Evolutionary conservation across 2,329 filamentous ascomycete species (phyloP).

Genomic region (Tolypocladium inflatum): DNA sequence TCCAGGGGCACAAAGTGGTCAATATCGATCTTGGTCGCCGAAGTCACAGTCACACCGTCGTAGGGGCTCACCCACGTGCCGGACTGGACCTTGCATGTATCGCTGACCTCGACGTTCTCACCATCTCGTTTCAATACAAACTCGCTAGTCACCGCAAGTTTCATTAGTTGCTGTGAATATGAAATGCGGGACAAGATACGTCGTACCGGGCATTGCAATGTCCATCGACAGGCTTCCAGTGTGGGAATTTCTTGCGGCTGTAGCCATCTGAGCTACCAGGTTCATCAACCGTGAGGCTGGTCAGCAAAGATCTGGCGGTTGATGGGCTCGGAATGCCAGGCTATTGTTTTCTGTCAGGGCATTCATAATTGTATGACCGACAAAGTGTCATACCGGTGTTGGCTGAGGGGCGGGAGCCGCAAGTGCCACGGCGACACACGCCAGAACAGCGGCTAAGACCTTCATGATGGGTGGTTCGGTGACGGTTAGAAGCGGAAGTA

Average conservation of each 20-base stretch:
- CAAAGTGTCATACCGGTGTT: constrained; percentile 12
- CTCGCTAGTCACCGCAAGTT: constrained; percentile 31
- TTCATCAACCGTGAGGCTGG: constrained; percentile 45
- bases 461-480: constrained; percentile 14
- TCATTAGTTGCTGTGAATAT: not conserved
- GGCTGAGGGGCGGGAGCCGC: constrained; percentile 16
- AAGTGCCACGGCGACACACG: constrained; percentile 14
- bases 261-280: constrained; percentile 48
- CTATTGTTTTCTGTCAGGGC: constrained; percentile 11
- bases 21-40: constrained; percentile 66
- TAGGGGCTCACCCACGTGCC: constrained; percentile 66
- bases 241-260: constrained; percentile 57
- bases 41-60: constrained; percentile 62
- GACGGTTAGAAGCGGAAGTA: not conserved
- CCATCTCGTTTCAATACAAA: constrained; percentile 68
- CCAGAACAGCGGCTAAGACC: constrained; percentile 14
- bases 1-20: constrained; percentile 76
- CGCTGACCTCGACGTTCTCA: constrained; percentile 46
- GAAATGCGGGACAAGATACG: not conserved
- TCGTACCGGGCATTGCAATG: constrained; percentile 56
- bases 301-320: constrained; percentile 48
- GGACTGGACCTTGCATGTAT: constrained; percentile 51
- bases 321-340: constrained; percentile 54
- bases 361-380: not conserved
- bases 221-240: constrained; percentile 58